Base-by-base conservation (phyloP, 2,329 filamentous ascomycete genomes). In the Anthostomella pinea region DNA sequence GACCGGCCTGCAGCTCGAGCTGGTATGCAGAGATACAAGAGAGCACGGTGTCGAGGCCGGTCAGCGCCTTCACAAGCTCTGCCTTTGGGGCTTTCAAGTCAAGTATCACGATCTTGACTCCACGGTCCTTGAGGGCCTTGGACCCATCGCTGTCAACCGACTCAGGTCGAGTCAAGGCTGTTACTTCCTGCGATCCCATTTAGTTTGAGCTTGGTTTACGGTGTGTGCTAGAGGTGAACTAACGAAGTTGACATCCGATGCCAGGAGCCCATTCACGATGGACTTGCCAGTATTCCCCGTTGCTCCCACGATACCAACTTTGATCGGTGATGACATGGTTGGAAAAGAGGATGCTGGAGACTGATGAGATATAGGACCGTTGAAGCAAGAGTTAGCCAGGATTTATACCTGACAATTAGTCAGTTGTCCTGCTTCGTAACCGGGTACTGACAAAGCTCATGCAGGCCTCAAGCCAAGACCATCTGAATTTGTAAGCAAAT, bases 141-240 rank as follows among this genome's bases (percentile, higher is more conserved):
- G 68, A 63, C 11, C 63, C 62, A 3, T 68, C 65, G 35, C 73
- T 78, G 15, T 65, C 46, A n/a, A 67, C 46, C 2, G 73, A 77
- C 3, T 60, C 48, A 7, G 66, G 63, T 13, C 73, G 67, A 6
- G 67, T 59, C 9, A 78, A 58, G 14, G 65, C 66, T n/a, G 62
- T 63, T 5, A 77, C 60, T 10, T 73, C 63, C 73, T 74, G 31
- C 28, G 2, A 4, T 6, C 18, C 2, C 8, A 15, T 17, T 30
- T 15, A 3, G n/a, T n/a, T n/a, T n/a, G n/a, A n/a, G n/a, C n/a
- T n/a, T n/a, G n/a, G n/a, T n/a, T 5, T 5, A 18, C 11, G 8
- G 8, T 23, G 11, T 3, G 9, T 6, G 22, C 40, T 31, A 41
- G 39, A 19, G 15, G 4, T n/a, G 8, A n/a, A 42, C 56, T 24